These are phyloP conservation scores for Diutina mesorugosa DNA, from an alignment of 1,139 yeast species.

Conservation along the genomic window DNA sequence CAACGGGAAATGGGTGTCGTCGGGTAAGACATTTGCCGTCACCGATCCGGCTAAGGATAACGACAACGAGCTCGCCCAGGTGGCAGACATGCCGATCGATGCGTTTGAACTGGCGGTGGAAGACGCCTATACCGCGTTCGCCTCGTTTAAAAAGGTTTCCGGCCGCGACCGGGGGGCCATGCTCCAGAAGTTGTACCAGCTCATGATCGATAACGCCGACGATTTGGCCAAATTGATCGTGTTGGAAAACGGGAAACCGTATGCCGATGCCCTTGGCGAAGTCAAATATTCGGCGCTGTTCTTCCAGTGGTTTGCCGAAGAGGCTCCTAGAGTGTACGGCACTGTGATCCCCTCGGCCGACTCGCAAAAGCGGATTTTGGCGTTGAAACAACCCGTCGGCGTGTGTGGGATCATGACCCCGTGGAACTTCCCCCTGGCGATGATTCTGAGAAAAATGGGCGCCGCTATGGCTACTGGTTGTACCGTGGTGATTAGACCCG, in stretches of 20 bases:
- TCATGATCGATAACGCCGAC: conserved; percentile 52
- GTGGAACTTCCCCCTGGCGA: conserved; percentile 93
- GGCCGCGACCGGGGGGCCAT: conserved; percentile 56
- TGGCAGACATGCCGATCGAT: neutral
- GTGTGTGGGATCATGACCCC: conserved; percentile 53
- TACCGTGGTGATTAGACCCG: conserved; percentile 83
- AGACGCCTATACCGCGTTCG: conserved; percentile 48
- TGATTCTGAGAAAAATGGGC: conserved; percentile 85
- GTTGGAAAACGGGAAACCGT: conserved; percentile 77
- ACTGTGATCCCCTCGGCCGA: conserved; percentile 55
- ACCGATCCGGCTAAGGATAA: conserved; percentile 58
- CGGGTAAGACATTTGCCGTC: conserved; percentile 45
- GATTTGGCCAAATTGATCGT: conserved; percentile 67
- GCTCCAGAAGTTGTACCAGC: conserved; percentile 43
- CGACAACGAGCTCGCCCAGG: conserved; percentile 18
- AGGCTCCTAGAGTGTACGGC: conserved; percentile 70
- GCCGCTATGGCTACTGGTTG: conserved; percentile 94
- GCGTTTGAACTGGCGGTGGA: conserved; percentile 34
- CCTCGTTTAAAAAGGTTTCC: conserved; percentile 40
- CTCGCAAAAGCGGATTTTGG: conserved; percentile 43
- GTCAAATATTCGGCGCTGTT: conserved; percentile 65
- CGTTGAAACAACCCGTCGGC: conserved; percentile 43
- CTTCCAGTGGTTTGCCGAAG: conserved; percentile 82
- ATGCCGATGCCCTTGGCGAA: conserved; percentile 68
- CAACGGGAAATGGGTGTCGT: conserved; percentile 40